Conservation (phyloP, 495 filamentous ascomycete species). For the Tetracladium setigerum region DNA sequence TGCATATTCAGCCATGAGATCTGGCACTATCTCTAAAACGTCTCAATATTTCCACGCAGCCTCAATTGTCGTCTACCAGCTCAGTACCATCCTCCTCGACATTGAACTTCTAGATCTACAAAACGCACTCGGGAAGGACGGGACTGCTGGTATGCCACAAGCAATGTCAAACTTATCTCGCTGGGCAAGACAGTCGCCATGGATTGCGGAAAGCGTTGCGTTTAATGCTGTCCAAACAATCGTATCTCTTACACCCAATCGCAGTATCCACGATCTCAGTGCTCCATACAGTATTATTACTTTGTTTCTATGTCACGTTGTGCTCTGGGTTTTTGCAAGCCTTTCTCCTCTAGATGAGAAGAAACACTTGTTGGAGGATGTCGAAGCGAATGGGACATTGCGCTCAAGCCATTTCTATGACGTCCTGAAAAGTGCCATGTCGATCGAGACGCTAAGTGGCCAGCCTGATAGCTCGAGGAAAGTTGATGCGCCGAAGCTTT, state of each 20-base stretch:
- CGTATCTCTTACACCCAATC: not conserved
- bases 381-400: too few species aligned
- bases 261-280: not conserved
- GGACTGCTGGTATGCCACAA: not conserved
- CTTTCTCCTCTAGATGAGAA: not conserved
- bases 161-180: not conserved
- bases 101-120: constrained; percentile 10
- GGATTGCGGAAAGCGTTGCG: not conserved
- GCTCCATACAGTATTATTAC: constrained; percentile 9
- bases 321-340: constrained; percentile 7
- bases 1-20: not conserved
- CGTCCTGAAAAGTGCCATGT: too few species aligned
- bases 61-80: constrained; percentile 4
- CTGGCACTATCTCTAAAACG: not conserved
- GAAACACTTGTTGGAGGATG: not conserved
- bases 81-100: constrained; percentile 10
- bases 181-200: constrained; percentile 3
- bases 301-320: constrained; percentile 10
- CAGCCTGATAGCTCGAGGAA: too few species aligned
- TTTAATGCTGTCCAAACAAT: constrained; percentile 7
- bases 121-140: constrained; percentile 11
- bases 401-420: too few species aligned
- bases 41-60: constrained; percentile 6
- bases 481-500: not conserved
- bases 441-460: too few species aligned